Percentiles rank a stretch among this genome's conserved stretches.
phyloP scores from a whole-genome alignment of 768 basidiomycete genomes.

The Tylopilus plumbeoviolaceoides region DNA sequence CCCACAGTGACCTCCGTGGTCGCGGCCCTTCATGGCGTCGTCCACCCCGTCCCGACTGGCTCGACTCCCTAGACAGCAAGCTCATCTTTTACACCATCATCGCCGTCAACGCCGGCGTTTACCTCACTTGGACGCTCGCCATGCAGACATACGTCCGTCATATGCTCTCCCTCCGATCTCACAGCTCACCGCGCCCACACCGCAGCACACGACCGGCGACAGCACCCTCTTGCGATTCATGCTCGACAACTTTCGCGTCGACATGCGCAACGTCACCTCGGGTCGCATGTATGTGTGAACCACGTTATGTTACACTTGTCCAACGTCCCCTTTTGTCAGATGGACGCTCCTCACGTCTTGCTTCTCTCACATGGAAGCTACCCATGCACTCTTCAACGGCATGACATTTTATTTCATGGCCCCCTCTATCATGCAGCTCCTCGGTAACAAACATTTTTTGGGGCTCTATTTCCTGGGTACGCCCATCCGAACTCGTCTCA shows the following conservation, averaged over 20 bases:
- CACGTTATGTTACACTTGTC: neutral
- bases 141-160: constrained; percentile 30
- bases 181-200: neutral
- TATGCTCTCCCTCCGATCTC: constrained; percentile 13
- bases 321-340: constrained; percentile 33
- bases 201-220: constrained; percentile 38
- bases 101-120: constrained; percentile 59
- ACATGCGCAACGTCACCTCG: constrained; percentile 52
- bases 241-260: constrained; percentile 58
- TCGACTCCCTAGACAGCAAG: constrained; percentile 53
- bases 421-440: constrained; percentile 51
- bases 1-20: constrained; percentile 19
- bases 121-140: constrained; percentile 51
- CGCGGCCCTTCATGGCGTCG: constrained; percentile 25
- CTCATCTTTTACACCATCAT: constrained; percentile 62
- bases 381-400: constrained; percentile 72
- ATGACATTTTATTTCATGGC: constrained; percentile 78
- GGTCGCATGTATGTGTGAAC: constrained; percentile 60
- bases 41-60: constrained; percentile 28
- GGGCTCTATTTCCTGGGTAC: constrained; percentile 69
- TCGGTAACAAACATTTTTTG: constrained; percentile 66
- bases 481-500: constrained; percentile 14
- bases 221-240: constrained; percentile 43
- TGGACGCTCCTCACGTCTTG: constrained; percentile 70
- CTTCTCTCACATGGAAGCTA: constrained; percentile 64